phyloP scores from a whole-genome alignment of 2,329 filamentous ascomycete species.

The Triangularia setosa region DNA sequence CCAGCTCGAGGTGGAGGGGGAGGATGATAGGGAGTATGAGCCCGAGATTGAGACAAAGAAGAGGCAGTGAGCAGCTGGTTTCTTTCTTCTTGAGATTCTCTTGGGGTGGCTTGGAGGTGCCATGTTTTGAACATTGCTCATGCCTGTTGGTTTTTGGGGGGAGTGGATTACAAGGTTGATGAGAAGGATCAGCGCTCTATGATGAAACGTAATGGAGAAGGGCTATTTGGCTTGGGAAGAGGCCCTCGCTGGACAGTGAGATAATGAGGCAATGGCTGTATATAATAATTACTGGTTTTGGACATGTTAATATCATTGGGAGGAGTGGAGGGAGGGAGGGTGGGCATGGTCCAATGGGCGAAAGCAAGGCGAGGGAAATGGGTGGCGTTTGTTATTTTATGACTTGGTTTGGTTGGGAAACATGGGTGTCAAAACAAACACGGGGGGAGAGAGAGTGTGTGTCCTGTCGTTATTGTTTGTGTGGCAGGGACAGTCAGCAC shows the following conservation, averaged over 20 bases:
- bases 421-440: not conserved
- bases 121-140: not conserved
- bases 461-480: not conserved
- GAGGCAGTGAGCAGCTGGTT: slow-evolving; percentile 32
- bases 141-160: not conserved
- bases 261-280: not conserved
- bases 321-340: not conserved
- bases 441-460: not conserved
- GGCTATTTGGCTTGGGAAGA: not conserved
- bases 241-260: not conserved
- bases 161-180: not conserved
- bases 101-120: not conserved
- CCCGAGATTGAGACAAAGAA: slow-evolving; percentile 41
- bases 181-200: not conserved
- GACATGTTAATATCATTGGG: not conserved
- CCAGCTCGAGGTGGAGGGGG: slow-evolving; percentile 64
- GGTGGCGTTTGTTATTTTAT: not conserved
- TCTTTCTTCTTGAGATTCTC: not conserved
- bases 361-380: not conserved
- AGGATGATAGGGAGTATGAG: slow-evolving; percentile 49
- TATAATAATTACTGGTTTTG: not conserved
- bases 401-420: not conserved
- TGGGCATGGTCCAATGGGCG: not conserved
- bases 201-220: not conserved
- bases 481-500: too few relatives aligned